Conservation (phyloP, 306 rosid genomes). For the Morella rubra region DNA sequence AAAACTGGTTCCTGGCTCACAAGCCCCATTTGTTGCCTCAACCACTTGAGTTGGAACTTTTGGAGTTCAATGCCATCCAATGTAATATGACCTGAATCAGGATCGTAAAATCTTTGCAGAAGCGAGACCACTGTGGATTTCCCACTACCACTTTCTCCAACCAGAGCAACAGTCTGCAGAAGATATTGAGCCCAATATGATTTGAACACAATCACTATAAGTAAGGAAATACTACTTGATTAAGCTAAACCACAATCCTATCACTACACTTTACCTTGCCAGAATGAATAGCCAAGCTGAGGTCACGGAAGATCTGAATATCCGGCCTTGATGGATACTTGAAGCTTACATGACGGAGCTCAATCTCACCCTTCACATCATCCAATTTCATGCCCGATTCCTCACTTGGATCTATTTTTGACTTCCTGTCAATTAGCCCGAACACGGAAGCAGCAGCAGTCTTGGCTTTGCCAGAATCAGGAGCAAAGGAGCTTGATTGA, state of each 20-base stretch:
- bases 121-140: constrained; percentile 60
- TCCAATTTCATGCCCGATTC: constrained; percentile 37
- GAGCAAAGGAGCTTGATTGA: constrained; percentile 38
- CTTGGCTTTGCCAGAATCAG: constrained; percentile 47
- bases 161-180: constrained; percentile 59
- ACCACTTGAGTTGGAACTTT: constrained; percentile 53
- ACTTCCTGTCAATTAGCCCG: constrained; percentile 35
- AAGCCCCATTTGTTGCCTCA: constrained; percentile 66
- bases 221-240: background rate
- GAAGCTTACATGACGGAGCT: constrained; percentile 39
- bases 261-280: constrained; percentile 40
- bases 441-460: constrained; percentile 40
- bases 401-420: constrained; percentile 40
- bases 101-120: constrained; percentile 65
- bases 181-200: constrained; percentile 2
- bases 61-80: constrained; percentile 54
- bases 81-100: constrained; percentile 60
- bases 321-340: constrained; percentile 44
- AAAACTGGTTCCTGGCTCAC: constrained; percentile 70
- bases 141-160: constrained; percentile 80
- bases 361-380: constrained; percentile 42
- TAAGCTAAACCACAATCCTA: background rate
- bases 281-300: constrained; percentile 37
- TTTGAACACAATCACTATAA: background rate
- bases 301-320: constrained; percentile 40